Evolutionary conservation across 768 basidiomycete species (phyloP).

Genomic region (Dendrothele bispora): DNA sequence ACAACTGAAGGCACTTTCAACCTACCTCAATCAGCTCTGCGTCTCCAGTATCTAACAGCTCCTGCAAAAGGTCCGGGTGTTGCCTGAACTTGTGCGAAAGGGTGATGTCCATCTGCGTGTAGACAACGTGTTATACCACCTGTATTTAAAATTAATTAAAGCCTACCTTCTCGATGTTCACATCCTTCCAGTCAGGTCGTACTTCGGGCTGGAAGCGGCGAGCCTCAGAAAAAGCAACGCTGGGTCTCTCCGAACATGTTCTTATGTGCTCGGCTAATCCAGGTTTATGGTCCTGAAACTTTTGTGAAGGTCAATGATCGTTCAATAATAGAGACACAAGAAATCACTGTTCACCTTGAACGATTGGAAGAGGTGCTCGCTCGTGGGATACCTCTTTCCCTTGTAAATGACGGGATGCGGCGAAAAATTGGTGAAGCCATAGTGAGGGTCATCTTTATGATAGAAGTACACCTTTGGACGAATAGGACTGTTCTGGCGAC

Average conservation of each 20-base stretch:
- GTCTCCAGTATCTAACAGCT: conserved; percentile 65
- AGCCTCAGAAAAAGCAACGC: conserved; percentile 66
- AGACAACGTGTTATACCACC: too few relatives aligned
- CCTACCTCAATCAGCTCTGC: conserved; percentile 73
- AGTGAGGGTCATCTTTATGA: conserved; percentile 60
- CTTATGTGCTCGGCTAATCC: conserved; percentile 70
- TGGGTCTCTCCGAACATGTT: conserved; percentile 60
- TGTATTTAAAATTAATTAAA: too few relatives aligned
- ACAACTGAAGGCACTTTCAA: too few relatives aligned
- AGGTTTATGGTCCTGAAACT: conserved; percentile 64
- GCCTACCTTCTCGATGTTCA: conserved; percentile 72
- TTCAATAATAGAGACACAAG: neutral
- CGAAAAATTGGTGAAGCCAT: conserved; percentile 77
- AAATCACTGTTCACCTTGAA: conserved; percentile 52
- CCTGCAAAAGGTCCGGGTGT: conserved; percentile 55
- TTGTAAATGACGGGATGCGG: conserved; percentile 61
- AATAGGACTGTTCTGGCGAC: conserved; percentile 10
- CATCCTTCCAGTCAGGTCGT: conserved; percentile 65
- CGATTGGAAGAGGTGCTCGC: conserved; percentile 77
- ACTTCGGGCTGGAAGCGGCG: conserved; percentile 62
- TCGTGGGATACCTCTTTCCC: conserved; percentile 68
- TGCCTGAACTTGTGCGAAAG: conserved; percentile 73
- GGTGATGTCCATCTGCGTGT: conserved; percentile 66
- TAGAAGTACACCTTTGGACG: conserved; percentile 57
- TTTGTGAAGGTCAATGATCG: neutral